A percentile compares a stretch with the other conserved stretches of the same genome.
These are phyloP conservation scores for Rosellinia necatrix DNA, from an alignment of 2,329 filamentous ascomycete genomes.

Conservation along the genomic window DNA sequence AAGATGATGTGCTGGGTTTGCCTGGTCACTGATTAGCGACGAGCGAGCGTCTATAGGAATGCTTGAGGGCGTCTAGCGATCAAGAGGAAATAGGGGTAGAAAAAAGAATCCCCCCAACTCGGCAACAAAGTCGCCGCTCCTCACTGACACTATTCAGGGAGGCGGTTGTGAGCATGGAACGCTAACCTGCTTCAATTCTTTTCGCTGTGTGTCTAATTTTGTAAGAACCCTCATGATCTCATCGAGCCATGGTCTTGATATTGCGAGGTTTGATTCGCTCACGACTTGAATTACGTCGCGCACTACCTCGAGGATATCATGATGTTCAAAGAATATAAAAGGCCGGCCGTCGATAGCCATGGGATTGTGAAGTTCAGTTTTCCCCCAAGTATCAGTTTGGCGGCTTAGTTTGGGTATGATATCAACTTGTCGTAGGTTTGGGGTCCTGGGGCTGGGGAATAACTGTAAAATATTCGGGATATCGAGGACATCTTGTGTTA, in stretches of 20 bases:
- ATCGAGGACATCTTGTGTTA: background rate
- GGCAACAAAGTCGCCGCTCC: background rate
- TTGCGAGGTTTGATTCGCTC: too few relatives aligned
- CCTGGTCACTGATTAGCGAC: background rate
- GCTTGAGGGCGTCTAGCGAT: too few relatives aligned
- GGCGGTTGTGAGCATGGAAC: too few relatives aligned
- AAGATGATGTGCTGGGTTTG: background rate
- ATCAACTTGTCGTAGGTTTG: background rate
- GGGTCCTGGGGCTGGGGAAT: background rate
- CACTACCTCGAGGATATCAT: background rate
- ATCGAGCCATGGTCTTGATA: background rate
- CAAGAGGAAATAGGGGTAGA: background rate
- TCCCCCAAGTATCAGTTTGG: background rate
- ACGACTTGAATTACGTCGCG: background rate
- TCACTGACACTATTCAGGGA: too few relatives aligned
- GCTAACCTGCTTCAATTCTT: background rate
- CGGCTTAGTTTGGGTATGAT: background rate
- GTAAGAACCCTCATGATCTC: background rate
- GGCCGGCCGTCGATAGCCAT: background rate
- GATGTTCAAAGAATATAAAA: background rate
- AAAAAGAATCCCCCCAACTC: background rate
- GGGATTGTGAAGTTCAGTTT: background rate
- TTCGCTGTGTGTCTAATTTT: background rate
- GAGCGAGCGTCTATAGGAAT: too few relatives aligned
- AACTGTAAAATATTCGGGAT: background rate